phyloP scores from a whole-genome alignment of 495 filamentous ascomycete species.

The Hypoxylon lienhwacheense region DNA sequence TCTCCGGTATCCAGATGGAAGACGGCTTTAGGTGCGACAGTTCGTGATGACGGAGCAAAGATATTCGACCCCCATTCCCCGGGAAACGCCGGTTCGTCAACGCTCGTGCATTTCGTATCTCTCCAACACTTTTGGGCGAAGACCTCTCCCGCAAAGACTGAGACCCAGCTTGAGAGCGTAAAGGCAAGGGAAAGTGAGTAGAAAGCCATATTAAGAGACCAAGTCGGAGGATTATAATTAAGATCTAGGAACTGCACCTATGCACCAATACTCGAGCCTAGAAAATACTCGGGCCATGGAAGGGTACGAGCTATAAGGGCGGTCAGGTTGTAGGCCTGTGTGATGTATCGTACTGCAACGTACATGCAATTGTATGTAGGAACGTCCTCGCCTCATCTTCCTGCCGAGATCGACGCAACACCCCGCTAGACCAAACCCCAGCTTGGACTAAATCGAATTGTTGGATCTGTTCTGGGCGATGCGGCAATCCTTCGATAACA shows the following conservation, averaged over 20 bases:
- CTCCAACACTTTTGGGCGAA: conserved; percentile 57
- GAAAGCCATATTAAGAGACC: conserved; percentile 20
- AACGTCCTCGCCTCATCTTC: conserved; percentile 24
- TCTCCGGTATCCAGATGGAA: conserved; percentile 44
- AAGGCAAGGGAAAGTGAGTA: conserved; percentile 3
- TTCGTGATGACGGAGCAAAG: conserved; percentile 58
- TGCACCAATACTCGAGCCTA: no score
- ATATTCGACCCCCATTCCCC: conserved; percentile 65
- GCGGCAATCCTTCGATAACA: no score
- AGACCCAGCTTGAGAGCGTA: conserved; percentile 4
- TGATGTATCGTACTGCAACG: conserved; percentile 3
- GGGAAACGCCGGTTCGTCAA: conserved; percentile 54
- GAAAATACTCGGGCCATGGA: no score
- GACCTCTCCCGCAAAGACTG: conserved; percentile 4
- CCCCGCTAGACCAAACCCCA: conserved; percentile 18
- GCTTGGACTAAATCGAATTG: neutral
- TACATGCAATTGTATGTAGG: neutral
- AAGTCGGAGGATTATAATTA: neutral
- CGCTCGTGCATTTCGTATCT: conserved; percentile 57
- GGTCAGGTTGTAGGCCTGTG: conserved; percentile 5
- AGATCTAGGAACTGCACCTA: neutral
- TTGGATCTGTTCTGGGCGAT: no score
- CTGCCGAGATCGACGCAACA: conserved; percentile 19
- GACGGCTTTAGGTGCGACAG: conserved; percentile 52
- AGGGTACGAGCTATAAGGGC: conserved; percentile 1